Evolutionary conservation across 2,329 filamentous ascomycete species (phyloP).

Genomic region (Ceratocystis smalleyi): DNA sequence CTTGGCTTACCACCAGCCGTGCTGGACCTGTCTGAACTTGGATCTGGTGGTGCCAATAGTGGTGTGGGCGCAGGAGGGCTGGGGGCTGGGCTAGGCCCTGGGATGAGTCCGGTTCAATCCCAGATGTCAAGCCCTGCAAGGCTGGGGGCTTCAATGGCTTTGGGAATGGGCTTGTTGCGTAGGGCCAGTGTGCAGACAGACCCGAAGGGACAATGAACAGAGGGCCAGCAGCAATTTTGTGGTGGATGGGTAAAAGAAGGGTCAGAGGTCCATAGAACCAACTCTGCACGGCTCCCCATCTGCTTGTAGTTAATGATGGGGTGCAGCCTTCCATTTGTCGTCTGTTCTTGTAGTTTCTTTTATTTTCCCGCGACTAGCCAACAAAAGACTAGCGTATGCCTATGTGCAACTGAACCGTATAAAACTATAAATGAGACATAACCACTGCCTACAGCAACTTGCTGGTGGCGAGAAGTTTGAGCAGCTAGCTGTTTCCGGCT

Average conservation of each 20-base stretch:
- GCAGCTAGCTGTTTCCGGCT: too few species aligned
- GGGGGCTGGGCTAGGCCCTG: slow-evolving; percentile 1
- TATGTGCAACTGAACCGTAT: too few species aligned
- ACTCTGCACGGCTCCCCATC: not conserved
- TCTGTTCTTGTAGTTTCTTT: too few species aligned
- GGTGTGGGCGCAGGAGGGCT: not conserved
- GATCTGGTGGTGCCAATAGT: not conserved
- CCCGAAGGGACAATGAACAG: not conserved
- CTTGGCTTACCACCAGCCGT: slow-evolving; percentile 43
- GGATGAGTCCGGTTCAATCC: slow-evolving; percentile 20
- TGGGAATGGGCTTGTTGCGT: slow-evolving; percentile 29
- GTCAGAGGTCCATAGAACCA: too few species aligned
- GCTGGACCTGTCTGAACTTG: slow-evolving; percentile 23
- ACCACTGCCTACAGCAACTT: too few species aligned
- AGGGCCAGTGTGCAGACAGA: slow-evolving; percentile 35
- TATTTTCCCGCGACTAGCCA: too few species aligned
- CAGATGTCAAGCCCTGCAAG: slow-evolving; percentile 19
- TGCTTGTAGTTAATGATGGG: not conserved
- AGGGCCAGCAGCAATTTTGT: not conserved
- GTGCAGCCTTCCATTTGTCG: too few species aligned
- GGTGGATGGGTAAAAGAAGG: too few species aligned
- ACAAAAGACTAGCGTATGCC: too few species aligned
- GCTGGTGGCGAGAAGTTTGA: too few species aligned
- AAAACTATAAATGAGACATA: too few species aligned
- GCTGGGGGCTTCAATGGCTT: slow-evolving; percentile 27